Evolutionary conservation across 192 early-diverging fungal species (phyloP).

Genomic region (Phlyctochytrium bullatum): DNA sequence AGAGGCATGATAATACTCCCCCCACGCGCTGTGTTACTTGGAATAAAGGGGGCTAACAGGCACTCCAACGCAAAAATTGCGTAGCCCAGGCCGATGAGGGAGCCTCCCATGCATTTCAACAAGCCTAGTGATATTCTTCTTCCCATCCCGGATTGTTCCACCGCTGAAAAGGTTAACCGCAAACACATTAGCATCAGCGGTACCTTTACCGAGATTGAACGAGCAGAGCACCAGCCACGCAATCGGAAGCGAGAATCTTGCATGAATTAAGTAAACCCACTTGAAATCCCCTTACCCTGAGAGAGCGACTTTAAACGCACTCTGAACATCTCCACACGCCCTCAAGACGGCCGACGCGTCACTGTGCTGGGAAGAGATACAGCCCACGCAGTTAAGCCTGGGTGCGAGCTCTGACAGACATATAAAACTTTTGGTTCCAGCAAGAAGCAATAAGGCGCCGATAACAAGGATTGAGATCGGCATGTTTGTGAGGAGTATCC

Average conservation of each 20-base stretch:
- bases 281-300: neutral
- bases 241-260: slow-evolving; percentile 58
- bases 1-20: slow-evolving; percentile 76
- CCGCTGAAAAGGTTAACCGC: neutral
- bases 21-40: slow-evolving; percentile 70
- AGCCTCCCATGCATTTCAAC: slow-evolving; percentile 49
- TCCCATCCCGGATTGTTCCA: slow-evolving; percentile 61
- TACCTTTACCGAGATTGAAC: slow-evolving; percentile 70
- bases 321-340: neutral
- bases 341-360: too few relatives aligned
- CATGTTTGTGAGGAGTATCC: neutral
- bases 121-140: slow-evolving; percentile 59
- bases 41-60: slow-evolving; percentile 66
- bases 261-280: neutral
- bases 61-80: slow-evolving; percentile 39
- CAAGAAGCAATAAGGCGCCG: neutral
- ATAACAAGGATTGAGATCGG: neutral
- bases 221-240: slow-evolving; percentile 72
- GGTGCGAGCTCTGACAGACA: neutral
- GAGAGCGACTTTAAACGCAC: neutral
- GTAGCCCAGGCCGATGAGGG: slow-evolving; percentile 56
- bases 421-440: neutral
- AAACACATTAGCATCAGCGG: slow-evolving; percentile 10
- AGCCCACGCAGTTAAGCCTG: neutral
- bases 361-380: too few relatives aligned